These are phyloP conservation scores for Dillenia suffruticosa DNA, from an alignment of 164 flowering plant species.

Conservation along the genomic window DNA sequence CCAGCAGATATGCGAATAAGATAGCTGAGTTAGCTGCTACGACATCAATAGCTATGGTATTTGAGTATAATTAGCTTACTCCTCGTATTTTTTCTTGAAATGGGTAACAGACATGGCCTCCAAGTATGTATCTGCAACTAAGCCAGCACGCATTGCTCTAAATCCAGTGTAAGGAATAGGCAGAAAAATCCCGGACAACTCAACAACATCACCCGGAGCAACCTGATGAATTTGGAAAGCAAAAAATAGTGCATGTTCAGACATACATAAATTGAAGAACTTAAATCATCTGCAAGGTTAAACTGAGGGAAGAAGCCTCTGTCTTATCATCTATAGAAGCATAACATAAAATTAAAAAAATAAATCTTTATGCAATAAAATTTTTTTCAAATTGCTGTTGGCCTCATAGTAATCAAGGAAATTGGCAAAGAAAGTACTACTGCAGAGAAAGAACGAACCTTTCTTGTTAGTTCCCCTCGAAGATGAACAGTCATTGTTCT, in stretches of 20 bases:
- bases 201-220: conserved; percentile 96
- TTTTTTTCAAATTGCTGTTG: background rate
- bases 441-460: conserved; percentile 31
- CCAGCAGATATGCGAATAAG: no score
- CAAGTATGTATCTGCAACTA: conserved; percentile 97
- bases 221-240: conserved; percentile 44
- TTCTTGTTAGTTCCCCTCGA: conserved; percentile 96
- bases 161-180: conserved; percentile 97
- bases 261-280: background rate
- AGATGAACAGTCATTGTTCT: conserved; percentile 90
- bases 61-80: conserved; percentile 43
- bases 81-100: conserved; percentile 97
- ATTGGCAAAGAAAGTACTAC: conserved; percentile 9
- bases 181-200: conserved; percentile 92
- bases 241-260: background rate
- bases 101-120: conserved; percentile 97
- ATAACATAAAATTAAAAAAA: background rate
- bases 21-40: no score
- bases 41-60: background rate
- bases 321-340: background rate
- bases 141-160: conserved; percentile 96
- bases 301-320: background rate
- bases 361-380: no score
- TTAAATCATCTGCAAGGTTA: no score
- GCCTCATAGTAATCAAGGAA: background rate